Percentiles rank a stretch among this genome's conserved stretches.
These are phyloP conservation scores for Mortierella sp. DNA, from an alignment of 371 early-diverging fungal genomes.

Conservation along the genomic window DNA sequence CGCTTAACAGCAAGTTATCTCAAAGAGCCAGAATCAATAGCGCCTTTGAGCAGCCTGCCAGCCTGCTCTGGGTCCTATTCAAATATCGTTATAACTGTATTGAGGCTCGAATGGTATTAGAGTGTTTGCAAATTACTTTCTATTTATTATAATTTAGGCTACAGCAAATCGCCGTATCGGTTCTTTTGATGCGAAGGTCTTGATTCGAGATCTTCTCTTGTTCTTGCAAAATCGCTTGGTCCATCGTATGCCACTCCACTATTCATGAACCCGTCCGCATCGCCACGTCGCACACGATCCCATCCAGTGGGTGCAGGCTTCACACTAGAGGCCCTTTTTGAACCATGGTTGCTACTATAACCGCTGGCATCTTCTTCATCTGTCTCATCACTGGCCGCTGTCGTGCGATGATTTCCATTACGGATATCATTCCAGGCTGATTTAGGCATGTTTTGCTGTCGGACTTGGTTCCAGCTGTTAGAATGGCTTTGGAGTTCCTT, in stretches of 20 bases:
- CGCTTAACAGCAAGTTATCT: too few relatives aligned
- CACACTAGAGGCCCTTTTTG: too few relatives aligned
- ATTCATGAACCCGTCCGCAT: conserved; percentile 6
- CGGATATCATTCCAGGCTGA: conserved; percentile 46
- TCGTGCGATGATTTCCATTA: neutral
- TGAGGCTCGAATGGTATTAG: too few relatives aligned
- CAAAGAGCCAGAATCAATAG: too few relatives aligned
- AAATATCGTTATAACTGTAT: too few relatives aligned
- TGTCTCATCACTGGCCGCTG: neutral
- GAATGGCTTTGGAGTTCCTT: conserved; percentile 34
- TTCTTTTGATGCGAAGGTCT: conserved; percentile 22
- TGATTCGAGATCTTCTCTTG: conserved; percentile 48
- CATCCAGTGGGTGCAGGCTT: conserved; percentile 18
- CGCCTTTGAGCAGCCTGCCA: too few relatives aligned
- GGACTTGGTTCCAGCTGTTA: conserved; percentile 31
- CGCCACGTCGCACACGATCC: conserved; percentile 36
- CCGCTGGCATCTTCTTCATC: conserved; percentile 11
- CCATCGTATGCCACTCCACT: conserved; percentile 20
- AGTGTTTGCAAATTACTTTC: too few relatives aligned
- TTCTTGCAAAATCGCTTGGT: conserved; percentile 45
- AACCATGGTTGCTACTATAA: neutral
- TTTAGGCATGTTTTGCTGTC: conserved; percentile 37
- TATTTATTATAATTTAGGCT: conserved; percentile 6
- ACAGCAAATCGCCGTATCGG: conserved; percentile 44
- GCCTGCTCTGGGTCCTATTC: too few relatives aligned